Conservation (phyloP, 2,329 filamentous ascomycete species). For the Lachnellula suecica region DNA sequence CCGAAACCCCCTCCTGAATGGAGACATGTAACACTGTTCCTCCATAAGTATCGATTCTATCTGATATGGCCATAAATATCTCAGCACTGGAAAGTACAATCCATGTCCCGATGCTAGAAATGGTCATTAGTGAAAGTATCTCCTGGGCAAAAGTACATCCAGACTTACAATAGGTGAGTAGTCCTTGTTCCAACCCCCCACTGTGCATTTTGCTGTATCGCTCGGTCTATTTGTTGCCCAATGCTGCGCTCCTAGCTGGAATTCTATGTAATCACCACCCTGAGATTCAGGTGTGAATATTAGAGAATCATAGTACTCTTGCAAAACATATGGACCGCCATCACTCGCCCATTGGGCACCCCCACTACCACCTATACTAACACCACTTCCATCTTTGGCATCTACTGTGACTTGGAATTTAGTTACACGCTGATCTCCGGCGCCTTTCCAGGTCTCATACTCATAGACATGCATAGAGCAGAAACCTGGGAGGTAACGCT, state of each 20-base stretch:
- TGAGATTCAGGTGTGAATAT: background rate
- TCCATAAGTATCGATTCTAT: too few relatives aligned
- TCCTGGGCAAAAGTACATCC: too few relatives aligned
- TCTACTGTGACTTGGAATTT: background rate
- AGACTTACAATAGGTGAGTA: background rate
- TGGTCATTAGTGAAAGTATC: too few relatives aligned
- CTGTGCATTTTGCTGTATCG: background rate
- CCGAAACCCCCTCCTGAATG: too few relatives aligned
- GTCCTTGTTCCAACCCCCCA: background rate
- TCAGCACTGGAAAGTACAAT: background rate
- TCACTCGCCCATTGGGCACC: background rate
- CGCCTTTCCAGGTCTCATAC: background rate
- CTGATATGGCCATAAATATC: too few relatives aligned
- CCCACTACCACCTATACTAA: background rate
- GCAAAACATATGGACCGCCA: background rate
- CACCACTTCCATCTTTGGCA: background rate
- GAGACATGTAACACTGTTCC: too few relatives aligned
- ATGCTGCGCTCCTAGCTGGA: background rate
- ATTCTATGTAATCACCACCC: background rate
- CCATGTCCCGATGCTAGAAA: background rate
- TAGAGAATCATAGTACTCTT: background rate
- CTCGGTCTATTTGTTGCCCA: background rate
- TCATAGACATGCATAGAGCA: background rate
- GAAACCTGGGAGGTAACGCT: background rate
- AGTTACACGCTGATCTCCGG: background rate